phyloP scores from a whole-genome alignment of 805 yeast species.

The Cyberlindnera galapagoensis region DNA sequence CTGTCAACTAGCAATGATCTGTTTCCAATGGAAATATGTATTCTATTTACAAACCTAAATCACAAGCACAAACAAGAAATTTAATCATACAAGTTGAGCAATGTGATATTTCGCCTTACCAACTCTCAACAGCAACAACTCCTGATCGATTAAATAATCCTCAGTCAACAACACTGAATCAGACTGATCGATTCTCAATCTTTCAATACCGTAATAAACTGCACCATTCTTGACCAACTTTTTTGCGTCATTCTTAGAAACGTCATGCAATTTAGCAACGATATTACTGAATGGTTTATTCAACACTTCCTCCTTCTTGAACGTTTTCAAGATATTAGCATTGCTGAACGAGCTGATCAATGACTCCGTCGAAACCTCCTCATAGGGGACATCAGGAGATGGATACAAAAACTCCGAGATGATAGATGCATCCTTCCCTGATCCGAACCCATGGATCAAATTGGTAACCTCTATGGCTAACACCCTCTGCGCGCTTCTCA shows the following conservation, averaged over 20 bases:
- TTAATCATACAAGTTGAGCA: constrained; percentile 29
- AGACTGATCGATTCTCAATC: constrained; percentile 46
- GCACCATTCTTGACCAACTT: constrained; percentile 65
- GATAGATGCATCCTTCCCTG: constrained; percentile 59
- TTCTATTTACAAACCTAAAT: too few relatives aligned
- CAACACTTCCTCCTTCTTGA: constrained; percentile 30
- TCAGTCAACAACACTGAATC: constrained; percentile 42
- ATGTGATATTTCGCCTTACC: constrained; percentile 70
- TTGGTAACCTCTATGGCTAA: constrained; percentile 85
- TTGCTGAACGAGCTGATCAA: constrained; percentile 49
- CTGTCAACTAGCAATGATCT: too few relatives aligned
- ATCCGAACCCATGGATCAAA: constrained; percentile 77
- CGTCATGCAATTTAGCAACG: constrained; percentile 40
- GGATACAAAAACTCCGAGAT: constrained; percentile 67
- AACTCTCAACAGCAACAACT: constrained; percentile 56
- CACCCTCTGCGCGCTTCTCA: constrained; percentile 64
- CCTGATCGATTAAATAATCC: constrained; percentile 49
- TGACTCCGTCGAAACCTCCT: constrained; percentile 40
- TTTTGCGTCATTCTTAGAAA: constrained; percentile 51
- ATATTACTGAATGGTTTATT: constrained; percentile 43
- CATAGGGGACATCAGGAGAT: constrained; percentile 41
- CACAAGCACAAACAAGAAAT: too few relatives aligned
- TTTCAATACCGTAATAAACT: constrained; percentile 58
- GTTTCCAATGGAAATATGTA: too few relatives aligned
- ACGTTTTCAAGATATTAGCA: constrained; percentile 45